These are phyloP conservation scores for Geosmithia putterillii DNA, from an alignment of 2,329 filamentous ascomycete species.

Conservation along the genomic window DNA sequence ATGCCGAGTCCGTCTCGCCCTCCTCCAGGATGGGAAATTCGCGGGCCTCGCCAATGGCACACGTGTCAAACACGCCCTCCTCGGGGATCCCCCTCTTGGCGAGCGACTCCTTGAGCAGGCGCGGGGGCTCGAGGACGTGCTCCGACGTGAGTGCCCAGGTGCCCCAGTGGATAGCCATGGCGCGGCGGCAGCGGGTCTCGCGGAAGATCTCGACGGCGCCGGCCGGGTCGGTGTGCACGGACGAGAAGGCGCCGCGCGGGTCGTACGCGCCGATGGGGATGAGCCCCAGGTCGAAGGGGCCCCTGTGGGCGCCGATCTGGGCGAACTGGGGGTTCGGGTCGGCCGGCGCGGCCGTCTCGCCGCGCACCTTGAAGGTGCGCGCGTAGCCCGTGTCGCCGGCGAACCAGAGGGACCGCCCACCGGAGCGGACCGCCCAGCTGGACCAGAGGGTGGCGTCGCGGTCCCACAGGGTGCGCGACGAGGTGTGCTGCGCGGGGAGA, in stretches of 20 bases:
- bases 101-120: slow-evolving; percentile 60
- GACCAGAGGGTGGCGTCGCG: slow-evolving; percentile 72
- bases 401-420: slow-evolving; percentile 73
- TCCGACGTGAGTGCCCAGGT: slow-evolving; percentile 80
- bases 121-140: slow-evolving; percentile 73
- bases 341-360: slow-evolving; percentile 46
- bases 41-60: slow-evolving; percentile 72
- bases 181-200: slow-evolving; percentile 66
- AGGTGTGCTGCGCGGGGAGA: slow-evolving; percentile 76
- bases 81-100: slow-evolving; percentile 55
- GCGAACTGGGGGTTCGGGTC: slow-evolving; percentile 76
- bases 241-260: slow-evolving; percentile 59
- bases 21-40: slow-evolving; percentile 39
- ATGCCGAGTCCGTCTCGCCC: not conserved
- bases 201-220: slow-evolving; percentile 83
- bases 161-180: slow-evolving; percentile 88
- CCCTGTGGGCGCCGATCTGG: slow-evolving; percentile 66
- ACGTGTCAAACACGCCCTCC: slow-evolving; percentile 67
- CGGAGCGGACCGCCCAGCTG: slow-evolving; percentile 69
- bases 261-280: slow-evolving; percentile 90
- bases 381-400: slow-evolving; percentile 88
- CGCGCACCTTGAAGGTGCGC: slow-evolving; percentile 52
- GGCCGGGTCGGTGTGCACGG: slow-evolving; percentile 75
- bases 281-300: slow-evolving; percentile 81
- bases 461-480: slow-evolving; percentile 56